Conservation (phyloP, 139 green algal genomes). For the Astrephomene gubernaculifera region DNA sequence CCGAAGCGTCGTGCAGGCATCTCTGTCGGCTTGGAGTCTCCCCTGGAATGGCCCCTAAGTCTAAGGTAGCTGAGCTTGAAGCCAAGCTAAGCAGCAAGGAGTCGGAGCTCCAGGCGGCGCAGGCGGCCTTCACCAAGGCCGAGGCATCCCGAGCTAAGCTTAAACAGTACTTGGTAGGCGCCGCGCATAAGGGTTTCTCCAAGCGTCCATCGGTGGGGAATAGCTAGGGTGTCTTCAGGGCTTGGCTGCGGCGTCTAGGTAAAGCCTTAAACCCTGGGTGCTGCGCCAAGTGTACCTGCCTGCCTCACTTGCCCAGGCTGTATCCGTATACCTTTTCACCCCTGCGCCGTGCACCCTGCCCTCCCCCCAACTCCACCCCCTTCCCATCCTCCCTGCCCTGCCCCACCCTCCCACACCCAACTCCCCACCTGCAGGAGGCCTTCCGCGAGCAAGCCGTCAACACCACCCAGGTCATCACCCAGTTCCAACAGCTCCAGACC, state of each 20-base stretch:
- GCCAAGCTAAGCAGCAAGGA: slow-evolving; percentile 3
- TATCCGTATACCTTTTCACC: background rate
- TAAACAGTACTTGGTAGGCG: slow-evolving; percentile 22
- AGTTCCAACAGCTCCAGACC: slow-evolving; percentile 15
- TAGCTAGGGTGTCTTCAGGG: too few relatives aligned
- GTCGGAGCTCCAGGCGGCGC: background rate
- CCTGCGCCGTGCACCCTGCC: background rate
- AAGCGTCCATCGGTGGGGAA: too few relatives aligned
- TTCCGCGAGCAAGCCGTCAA: slow-evolving; percentile 30
- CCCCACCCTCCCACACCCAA: background rate
- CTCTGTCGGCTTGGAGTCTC: too few relatives aligned
- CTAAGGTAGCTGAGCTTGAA: slow-evolving; percentile 12
- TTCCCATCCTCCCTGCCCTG: background rate
- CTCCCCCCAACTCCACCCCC: background rate
- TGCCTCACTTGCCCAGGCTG: too few relatives aligned
- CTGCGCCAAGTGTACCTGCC: too few relatives aligned
- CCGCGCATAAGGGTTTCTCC: background rate
- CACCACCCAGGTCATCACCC: slow-evolving; percentile 10
- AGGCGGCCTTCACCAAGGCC: background rate
- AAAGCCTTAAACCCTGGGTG: too few relatives aligned
- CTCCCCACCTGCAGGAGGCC: background rate
- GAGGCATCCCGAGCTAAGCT: slow-evolving; percentile 29
- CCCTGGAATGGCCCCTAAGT: slow-evolving; percentile 28
- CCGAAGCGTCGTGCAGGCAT: too few relatives aligned
- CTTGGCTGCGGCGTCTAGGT: too few relatives aligned